These are phyloP conservation scores for Wickerhamiella infanticola DNA, from an alignment of 1,139 yeast species.

Conservation along the genomic window DNA sequence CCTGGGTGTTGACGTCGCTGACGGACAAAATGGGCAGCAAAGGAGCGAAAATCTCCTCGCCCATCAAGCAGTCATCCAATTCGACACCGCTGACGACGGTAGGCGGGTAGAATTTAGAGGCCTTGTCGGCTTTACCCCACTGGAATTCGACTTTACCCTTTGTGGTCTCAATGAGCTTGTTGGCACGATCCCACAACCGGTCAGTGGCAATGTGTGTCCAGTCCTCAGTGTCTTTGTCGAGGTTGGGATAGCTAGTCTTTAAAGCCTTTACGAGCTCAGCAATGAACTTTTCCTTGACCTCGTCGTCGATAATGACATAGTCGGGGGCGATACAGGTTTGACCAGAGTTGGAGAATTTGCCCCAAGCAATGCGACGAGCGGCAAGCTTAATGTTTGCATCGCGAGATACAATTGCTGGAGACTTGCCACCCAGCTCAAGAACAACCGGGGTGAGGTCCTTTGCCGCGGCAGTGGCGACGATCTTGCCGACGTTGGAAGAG, in stretches of 20 bases:
- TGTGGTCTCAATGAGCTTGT: conserved; percentile 33
- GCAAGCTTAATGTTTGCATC: conserved; percentile 32
- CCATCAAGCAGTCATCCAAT: conserved; percentile 60
- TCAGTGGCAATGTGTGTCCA: conserved; percentile 53
- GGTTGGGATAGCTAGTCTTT: conserved; percentile 33
- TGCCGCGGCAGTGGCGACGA: conserved; percentile 71
- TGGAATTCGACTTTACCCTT: conserved; percentile 46
- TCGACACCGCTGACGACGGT: conserved; percentile 48
- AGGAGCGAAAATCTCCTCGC: conserved; percentile 74
- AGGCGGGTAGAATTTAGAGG: conserved; percentile 48
- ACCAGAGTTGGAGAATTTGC: conserved; percentile 68
- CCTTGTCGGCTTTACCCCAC: conserved; percentile 32
- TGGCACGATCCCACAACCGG: conserved; percentile 40
- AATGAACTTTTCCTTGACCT: conserved; percentile 39
- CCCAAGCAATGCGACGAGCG: conserved; percentile 64
- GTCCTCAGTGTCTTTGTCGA: conserved; percentile 23
- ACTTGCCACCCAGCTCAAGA: conserved; percentile 87
- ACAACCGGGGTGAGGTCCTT: conserved; percentile 66
- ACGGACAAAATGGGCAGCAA: conserved; percentile 58
- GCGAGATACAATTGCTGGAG: conserved; percentile 59
- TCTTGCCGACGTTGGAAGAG: conserved; percentile 55
- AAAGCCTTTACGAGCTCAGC: conserved; percentile 31
- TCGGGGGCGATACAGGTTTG: conserved; percentile 88
- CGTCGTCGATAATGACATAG: conserved; percentile 52
- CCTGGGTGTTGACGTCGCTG: conserved; percentile 31